A percentile compares a stretch with the other conserved stretches of the same genome.
Conservation (phyloP, 768 basidiomycete species). For the Lentinula raphanica region DNA sequence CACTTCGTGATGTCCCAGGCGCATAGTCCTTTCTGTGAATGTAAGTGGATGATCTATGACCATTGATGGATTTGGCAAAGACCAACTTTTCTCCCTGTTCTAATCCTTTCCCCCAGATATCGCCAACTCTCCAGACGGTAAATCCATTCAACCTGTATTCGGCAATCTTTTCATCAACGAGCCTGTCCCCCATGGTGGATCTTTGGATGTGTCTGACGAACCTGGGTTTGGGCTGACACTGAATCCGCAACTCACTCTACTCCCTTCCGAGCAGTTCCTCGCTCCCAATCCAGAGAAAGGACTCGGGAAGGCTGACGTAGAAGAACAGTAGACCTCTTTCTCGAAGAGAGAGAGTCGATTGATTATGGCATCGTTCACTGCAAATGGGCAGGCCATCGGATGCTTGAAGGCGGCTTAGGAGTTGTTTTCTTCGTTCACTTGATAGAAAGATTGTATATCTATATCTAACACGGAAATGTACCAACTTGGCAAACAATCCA, state of each 20-base stretch:
- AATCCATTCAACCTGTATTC: conserved; percentile 6
- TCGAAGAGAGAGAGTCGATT: neutral
- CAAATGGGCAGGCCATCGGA: no score
- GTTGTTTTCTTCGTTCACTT: no score
- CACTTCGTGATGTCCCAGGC: conserved; percentile 39
- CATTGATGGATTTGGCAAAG: no score
- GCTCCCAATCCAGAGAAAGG: conserved; percentile 3
- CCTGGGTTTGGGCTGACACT: conserved; percentile 5
- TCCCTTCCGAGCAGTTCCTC: conserved; percentile 1
- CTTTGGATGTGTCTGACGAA: conserved; percentile 5
- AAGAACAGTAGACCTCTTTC: neutral
- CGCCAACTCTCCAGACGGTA: conserved; percentile 6
- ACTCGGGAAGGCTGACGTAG: neutral
- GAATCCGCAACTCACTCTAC: conserved; percentile 1
- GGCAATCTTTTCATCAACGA: conserved; percentile 4
- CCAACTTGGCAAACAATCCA: no score
- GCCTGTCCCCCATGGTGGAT: conserved; percentile 7
- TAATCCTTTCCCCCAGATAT: neutral
- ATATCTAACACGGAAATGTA: no score
- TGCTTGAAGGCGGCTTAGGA: no score
- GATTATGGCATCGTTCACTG: no score
- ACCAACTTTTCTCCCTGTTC: neutral
- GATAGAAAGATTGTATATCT: no score
- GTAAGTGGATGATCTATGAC: conserved; percentile 1
- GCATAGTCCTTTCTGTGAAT: conserved; percentile 19